A percentile compares a stretch with the other conserved stretches of the same genome.
Evolutionary conservation across 192 early-diverging fungal genomes (phyloP).

Genomic region (Dimargaris verticillata): DNA sequence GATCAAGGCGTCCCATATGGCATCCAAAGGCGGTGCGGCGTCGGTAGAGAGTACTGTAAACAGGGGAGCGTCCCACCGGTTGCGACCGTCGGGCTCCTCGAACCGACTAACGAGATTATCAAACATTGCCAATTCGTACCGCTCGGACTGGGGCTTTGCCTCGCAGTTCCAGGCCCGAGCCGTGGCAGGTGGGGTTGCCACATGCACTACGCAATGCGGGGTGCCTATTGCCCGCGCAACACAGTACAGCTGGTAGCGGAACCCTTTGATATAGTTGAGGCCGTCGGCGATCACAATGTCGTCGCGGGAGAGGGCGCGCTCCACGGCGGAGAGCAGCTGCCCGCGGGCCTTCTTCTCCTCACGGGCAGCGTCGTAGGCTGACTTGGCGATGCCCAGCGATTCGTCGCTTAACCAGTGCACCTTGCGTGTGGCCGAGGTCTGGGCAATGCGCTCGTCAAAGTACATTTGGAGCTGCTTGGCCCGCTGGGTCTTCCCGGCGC

Average conservation of each 20-base stretch:
- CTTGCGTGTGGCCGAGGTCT: background rate
- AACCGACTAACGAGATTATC: slow-evolving; percentile 72
- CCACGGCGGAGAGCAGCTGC: slow-evolving; percentile 73
- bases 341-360: slow-evolving; percentile 87
- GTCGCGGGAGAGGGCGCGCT: slow-evolving; percentile 67
- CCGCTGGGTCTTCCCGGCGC: slow-evolving; percentile 37
- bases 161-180: slow-evolving; percentile 39
- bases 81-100: slow-evolving; percentile 82
- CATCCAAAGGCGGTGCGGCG: slow-evolving; percentile 32
- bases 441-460: background rate
- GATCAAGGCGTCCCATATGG: slow-evolving; percentile 63
- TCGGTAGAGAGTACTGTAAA: slow-evolving; percentile 73
- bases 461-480: slow-evolving; percentile 20
- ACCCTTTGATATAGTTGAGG: slow-evolving; percentile 99
- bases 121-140: slow-evolving; percentile 32
- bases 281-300: slow-evolving; percentile 79
- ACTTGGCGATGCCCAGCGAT: slow-evolving; percentile 35
- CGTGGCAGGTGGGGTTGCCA: slow-evolving; percentile 33
- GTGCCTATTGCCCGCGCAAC: slow-evolving; percentile 69
- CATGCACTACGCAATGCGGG: slow-evolving; percentile 69
- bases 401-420: slow-evolving; percentile 72
- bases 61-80: slow-evolving; percentile 94
- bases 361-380: slow-evolving; percentile 35
- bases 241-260: slow-evolving; percentile 92
- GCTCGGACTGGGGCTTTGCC: slow-evolving; percentile 12